These are phyloP conservation scores for Lasiodiplodia citricola DNA, from an alignment of 2,329 filamentous ascomycete genomes.

Conservation along the genomic window DNA sequence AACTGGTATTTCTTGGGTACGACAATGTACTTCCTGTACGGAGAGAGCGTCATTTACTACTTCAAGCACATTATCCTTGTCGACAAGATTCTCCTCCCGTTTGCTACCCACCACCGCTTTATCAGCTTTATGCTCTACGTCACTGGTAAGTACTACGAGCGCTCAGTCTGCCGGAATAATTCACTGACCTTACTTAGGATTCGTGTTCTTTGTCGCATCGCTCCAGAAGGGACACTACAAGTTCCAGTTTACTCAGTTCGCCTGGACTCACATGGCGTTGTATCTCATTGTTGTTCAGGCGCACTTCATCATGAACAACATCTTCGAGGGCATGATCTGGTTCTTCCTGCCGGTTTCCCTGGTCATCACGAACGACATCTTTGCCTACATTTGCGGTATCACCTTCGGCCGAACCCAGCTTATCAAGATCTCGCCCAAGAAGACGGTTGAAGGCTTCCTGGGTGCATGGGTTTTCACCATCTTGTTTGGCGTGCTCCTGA, in stretches of 20 bases:
- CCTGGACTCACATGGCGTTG: conserved; percentile 99
- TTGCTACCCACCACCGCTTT: conserved; percentile 97
- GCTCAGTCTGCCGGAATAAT: not conserved
- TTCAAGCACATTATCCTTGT: conserved; percentile 99
- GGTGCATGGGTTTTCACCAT: conserved; percentile 96
- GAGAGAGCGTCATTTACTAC: conserved; percentile 99
- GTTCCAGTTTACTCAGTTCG: conserved; percentile 99
- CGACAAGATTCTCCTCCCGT: conserved; percentile 87
- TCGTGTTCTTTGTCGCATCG: conserved; percentile 96
- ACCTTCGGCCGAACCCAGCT: conserved; percentile 95
- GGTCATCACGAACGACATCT: conserved; percentile 98
- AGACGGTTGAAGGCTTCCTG: conserved; percentile 97
- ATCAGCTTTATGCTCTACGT: conserved; percentile 99
- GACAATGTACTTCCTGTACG: conserved; percentile 99
- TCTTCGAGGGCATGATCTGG: conserved; percentile 99
- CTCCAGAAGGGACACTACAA: conserved; percentile 95
- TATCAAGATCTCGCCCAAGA: conserved; percentile 98
- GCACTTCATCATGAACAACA: conserved; percentile 99
- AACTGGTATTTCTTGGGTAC: conserved; percentile 99
- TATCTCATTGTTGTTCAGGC: conserved; percentile 98
- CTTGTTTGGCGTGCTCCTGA: conserved; percentile 80
- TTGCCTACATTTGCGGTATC: conserved; percentile 96
- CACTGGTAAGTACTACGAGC: conserved; percentile 69
- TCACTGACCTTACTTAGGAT: conserved; percentile 62
- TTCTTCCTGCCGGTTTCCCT: conserved; percentile 95